Base-by-base conservation (phyloP, 1,284 basidiomycete genomes). In the Bjerkandera adusta region DNA sequence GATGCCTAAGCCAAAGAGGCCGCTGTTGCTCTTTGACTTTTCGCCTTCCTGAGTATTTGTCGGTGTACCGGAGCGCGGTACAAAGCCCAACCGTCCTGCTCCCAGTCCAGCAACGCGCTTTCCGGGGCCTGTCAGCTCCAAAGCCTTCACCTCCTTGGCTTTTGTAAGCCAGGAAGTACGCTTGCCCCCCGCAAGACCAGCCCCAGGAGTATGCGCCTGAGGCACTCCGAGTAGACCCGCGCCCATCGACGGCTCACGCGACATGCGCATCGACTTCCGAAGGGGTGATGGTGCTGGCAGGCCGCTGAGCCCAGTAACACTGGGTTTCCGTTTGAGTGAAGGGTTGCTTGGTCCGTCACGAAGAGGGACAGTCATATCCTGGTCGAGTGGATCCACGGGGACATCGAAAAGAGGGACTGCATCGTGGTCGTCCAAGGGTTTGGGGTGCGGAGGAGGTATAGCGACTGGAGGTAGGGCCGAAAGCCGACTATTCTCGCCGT, bases 121-220 rank as follows among this genome's bases (percentile, higher is more conserved):
- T 3, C 59, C 61, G 11, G 71, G 70, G 26, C 66, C 50, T 1
- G 46, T 48, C 33, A 52, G 70, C 55, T 86, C 86, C 57, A 83
- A 63, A 4, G 85, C 83, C 55, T 88, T 89, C 18, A 75, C 82
- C 59, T 89, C 86, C 34, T 85, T 74, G 11, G 82, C 84, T 56
- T 85, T 87, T 60, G 77, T 79, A 46, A 90, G 62, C 87, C 88
- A 89, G 1, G 87, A 90, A 11, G 84, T 82, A 21, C 87, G 77
- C 56, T 85, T 86, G 3, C 76, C 76, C 13, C 8, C 27, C 27
- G 27, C 27, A 11, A 69, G 57, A 10, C 67, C 70, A 15, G 65
- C 52, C 6, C 68, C 68, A 36, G 68, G 66, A 5, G 77, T 73
- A 40, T 73, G 73, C 1, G 75, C 72, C 3, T 50, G 29, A 1